Base-by-base conservation (phyloP, 1,284 basidiomycete species). In the Cryptococcus sp. region DNA sequence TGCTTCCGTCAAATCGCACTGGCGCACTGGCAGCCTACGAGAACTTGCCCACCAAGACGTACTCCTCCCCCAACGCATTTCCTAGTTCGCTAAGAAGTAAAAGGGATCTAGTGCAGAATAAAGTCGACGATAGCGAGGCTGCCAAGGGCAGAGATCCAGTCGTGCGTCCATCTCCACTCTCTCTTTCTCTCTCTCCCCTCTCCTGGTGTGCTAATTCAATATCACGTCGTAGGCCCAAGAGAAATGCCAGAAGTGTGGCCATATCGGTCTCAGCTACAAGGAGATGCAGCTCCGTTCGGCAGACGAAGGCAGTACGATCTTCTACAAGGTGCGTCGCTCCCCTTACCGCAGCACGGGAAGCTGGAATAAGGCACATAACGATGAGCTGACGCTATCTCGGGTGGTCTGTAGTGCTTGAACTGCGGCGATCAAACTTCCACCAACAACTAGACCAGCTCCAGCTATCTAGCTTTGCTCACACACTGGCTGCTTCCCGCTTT, bases 11-110 rank as follows among this genome's bases (percentile, higher is more conserved):
- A n/a, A n/a, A n/a, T n/a, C n/a, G n/a, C n/a, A n/a, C n/a, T n/a
- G n/a, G n/a, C n/a, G n/a, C n/a, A n/a, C n/a, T n/a, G 6, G 6
- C 25, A 98, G 95, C 93, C 6, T 98, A 96, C 76, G 93, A 98
- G 72, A 90, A 93, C 73, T 88, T 90, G 38, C 86, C 90, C 64
- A 93, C 96, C 58, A 87, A 88, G 50, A 99, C 95, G 0, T 87
- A 86, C 42, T 96, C 93, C 1, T 90, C 93, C 63, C 89, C 92
- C 0, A 89, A 93, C 61, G 95, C 95, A 8, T 98, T 99, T 78
- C 95, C 95, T 0, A 94, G 91, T 23, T 84, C 87, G 0, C 79
- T 99, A 59, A 83, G 88, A 65, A 90, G 93, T 67, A 93, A 93
- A 73, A 84, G 93, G 52, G 94, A 93, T 73, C 71, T 83, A 40